Conservation (phyloP, 139 green algal genomes). For the Micractinium conductrix region DNA sequence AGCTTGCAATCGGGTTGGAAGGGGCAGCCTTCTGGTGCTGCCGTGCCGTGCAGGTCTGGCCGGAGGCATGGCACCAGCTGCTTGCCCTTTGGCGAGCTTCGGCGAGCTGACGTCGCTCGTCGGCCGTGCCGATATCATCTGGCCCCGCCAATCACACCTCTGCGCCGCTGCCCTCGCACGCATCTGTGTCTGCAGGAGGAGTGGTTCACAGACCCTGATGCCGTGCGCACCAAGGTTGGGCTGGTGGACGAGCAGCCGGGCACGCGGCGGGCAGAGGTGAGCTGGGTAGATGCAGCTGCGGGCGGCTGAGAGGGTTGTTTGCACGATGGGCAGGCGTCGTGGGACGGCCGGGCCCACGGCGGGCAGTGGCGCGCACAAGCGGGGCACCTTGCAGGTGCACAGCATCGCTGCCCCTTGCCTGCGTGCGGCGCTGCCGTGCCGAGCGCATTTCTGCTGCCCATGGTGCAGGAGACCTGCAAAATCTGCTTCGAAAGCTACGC, state of each 20-base stretch:
- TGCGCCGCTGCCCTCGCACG: background rate
- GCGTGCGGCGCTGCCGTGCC: too few relatives aligned
- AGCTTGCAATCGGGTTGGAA: too few relatives aligned
- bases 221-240: slow-evolving; percentile 72
- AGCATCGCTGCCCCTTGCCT: background rate
- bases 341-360: too few relatives aligned
- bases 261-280: background rate
- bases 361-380: too few relatives aligned
- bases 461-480: slow-evolving; percentile 67
- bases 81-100: too few relatives aligned
- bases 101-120: too few relatives aligned
- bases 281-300: background rate
- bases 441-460: background rate
- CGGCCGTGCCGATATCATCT: background rate
- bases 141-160: background rate
- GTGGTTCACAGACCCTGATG: slow-evolving; percentile 89
- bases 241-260: slow-evolving; percentile 58
- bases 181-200: slow-evolving; percentile 75
- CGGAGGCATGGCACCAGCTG: too few relatives aligned
- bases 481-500: slow-evolving; percentile 93
- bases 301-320: background rate
- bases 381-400: too few relatives aligned
- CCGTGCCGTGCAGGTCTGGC: too few relatives aligned
- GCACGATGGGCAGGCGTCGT: too few relatives aligned
- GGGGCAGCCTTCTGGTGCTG: too few relatives aligned